These are phyloP conservation scores for Malassezia caprae DNA, from an alignment of 1,284 basidiomycete species.

Conservation along the genomic window DNA sequence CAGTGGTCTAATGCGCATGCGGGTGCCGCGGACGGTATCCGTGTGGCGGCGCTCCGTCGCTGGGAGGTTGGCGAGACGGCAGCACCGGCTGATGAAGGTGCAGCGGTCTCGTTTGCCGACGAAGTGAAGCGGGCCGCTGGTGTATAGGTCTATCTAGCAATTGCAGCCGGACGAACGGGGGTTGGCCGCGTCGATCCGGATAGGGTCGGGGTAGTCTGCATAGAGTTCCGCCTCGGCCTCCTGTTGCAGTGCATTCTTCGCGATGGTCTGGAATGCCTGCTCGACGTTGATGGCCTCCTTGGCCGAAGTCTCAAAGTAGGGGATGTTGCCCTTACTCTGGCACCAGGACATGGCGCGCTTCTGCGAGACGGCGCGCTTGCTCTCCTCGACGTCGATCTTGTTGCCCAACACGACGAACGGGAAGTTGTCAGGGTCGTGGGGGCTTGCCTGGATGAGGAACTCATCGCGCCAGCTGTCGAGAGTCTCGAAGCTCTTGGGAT, in stretches of 20 bases:
- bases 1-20: conserved; percentile 58
- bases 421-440: conserved; percentile 97
- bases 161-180: conserved; percentile 16
- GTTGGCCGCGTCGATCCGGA: conserved; percentile 86
- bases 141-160: conserved; percentile 14
- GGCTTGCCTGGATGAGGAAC: conserved; percentile 63
- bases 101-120: conserved; percentile 26
- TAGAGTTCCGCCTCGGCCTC: conserved; percentile 91
- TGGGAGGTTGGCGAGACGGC: conserved; percentile 49
- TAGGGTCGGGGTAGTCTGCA: conserved; percentile 98
- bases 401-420: conserved; percentile 86
- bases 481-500: conserved; percentile 93
- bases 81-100: conserved; percentile 16
- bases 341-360: conserved; percentile 99
- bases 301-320: conserved; percentile 98
- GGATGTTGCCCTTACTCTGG: conserved; percentile 97
- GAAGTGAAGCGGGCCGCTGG: conserved; percentile 42
- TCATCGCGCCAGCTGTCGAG: conserved; percentile 48
- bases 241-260: conserved; percentile 94
- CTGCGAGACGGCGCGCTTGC: conserved; percentile 96
- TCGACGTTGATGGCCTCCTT: conserved; percentile 99
- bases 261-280: conserved; percentile 98
- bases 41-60: conserved; percentile 48
- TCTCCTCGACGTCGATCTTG: conserved; percentile 99
- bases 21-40: conserved; percentile 21